A percentile compares a stretch with the other conserved stretches of the same genome.
Conservation (phyloP, 2,329 filamentous ascomycete genomes). For the Neoascochyta sp. region DNA sequence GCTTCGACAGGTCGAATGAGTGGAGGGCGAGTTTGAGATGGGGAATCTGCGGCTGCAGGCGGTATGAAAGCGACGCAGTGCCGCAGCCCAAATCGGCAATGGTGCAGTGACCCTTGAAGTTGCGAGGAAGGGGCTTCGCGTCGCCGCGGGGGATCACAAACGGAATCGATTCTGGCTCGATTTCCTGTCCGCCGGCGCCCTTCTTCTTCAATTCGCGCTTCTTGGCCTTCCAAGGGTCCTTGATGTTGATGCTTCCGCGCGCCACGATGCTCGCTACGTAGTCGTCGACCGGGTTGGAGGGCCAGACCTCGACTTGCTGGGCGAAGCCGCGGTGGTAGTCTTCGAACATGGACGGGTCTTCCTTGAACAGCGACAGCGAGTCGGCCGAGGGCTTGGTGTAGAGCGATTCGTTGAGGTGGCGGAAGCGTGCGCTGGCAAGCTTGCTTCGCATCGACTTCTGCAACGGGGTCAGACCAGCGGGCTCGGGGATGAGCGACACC, state of each 20-base stretch:
- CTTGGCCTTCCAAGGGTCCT: constrained; percentile 39
- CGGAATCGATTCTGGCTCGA: constrained; percentile 7
- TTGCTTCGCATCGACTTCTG: constrained; percentile 94
- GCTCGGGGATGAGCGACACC: constrained; percentile 33
- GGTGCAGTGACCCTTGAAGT: constrained; percentile 62
- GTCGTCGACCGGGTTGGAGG: constrained; percentile 88
- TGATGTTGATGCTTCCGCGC: constrained; percentile 56
- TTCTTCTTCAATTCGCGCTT: constrained; percentile 36
- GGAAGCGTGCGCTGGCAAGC: constrained; percentile 90
- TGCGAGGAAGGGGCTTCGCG: constrained; percentile 62
- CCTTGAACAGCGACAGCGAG: constrained; percentile 76
- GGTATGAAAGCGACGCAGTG: constrained; percentile 74
- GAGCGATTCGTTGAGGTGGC: constrained; percentile 92
- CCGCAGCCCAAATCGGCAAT: constrained; percentile 93
- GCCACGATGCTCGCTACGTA: constrained; percentile 70
- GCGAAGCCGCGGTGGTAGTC: constrained; percentile 98
- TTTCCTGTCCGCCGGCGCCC: constrained; percentile 11
- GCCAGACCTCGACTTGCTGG: constrained; percentile 92
- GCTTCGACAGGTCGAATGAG: constrained; percentile 83
- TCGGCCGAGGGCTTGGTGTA: constrained; percentile 87
- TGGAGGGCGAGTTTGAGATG: constrained; percentile 70
- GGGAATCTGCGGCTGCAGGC: constrained; percentile 60
- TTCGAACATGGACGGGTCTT: constrained; percentile 86
- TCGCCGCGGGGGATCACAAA: constrained; percentile 13
- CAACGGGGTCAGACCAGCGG: constrained; percentile 76